Evolutionary conservation across 2,329 filamentous ascomycete genomes (phyloP).

Genomic region (Alternaria burnsii): DNA sequence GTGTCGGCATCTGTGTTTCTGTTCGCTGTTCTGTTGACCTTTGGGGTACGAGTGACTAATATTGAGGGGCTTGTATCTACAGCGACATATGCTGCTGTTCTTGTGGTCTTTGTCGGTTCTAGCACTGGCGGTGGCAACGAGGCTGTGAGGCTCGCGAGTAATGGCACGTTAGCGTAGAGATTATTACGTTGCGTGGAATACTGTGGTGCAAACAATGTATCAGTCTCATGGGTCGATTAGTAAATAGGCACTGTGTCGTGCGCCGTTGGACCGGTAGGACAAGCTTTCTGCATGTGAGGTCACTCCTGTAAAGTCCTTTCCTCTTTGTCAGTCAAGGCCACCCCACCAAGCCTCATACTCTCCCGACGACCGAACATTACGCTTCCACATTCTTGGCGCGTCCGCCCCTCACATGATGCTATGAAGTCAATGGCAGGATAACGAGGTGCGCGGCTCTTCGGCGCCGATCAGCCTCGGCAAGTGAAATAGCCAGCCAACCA

Average conservation of each 20-base stretch:
- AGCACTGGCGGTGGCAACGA: no score
- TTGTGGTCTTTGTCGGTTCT: neutral
- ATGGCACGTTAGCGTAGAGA: no score
- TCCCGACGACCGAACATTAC: neutral
- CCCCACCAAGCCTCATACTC: no score
- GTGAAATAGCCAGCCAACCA: constrained; percentile 5
- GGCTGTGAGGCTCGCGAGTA: no score
- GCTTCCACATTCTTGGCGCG: neutral
- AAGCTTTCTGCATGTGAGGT: neutral
- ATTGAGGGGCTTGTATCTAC: neutral
- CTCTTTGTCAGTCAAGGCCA: neutral
- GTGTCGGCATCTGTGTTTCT: accelerated
- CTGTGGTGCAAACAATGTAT: no score
- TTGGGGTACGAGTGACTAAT: neutral
- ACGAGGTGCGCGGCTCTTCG: constrained; percentile 13
- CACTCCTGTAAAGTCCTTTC: no score
- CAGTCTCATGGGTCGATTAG: no score
- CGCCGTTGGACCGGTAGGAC: neutral
- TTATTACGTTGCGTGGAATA: no score
- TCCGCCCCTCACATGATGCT: neutral
- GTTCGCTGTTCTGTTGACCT: neutral
- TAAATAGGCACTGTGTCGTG: no score
- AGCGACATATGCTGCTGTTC: neutral
- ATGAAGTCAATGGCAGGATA: neutral
- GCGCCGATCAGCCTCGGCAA: constrained; percentile 34